phyloP scores from a whole-genome alignment of 2,329 filamentous ascomycete genomes.

The Mycosphaerella arachidis region DNA sequence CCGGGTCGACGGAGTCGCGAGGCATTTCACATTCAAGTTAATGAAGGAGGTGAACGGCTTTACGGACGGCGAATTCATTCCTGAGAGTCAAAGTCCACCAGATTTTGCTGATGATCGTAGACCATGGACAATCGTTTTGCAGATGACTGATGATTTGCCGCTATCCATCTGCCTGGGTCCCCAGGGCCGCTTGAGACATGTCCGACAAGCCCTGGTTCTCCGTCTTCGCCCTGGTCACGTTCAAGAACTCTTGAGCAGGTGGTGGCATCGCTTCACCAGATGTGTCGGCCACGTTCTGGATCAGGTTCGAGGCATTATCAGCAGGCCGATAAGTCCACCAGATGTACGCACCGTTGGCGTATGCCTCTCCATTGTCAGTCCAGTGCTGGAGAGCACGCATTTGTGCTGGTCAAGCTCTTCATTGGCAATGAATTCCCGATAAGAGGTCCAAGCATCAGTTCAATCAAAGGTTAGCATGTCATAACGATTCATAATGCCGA shows the following conservation, averaged over 20 bases:
- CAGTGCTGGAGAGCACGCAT: not conserved
- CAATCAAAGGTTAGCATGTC: conserved; percentile 17
- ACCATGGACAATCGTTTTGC: not conserved
- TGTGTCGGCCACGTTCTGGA: not conserved
- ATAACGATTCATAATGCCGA: conserved; percentile 46
- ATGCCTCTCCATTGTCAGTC: not conserved
- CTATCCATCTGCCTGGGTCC: not conserved
- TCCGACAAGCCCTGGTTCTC: not conserved
- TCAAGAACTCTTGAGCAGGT: not conserved
- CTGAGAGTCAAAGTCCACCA: conserved; percentile 37
- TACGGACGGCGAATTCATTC: conserved; percentile 30
- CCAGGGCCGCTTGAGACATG: not conserved
- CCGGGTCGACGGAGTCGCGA: conserved; percentile 1
- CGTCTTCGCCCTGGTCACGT: not conserved
- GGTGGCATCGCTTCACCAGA: not conserved
- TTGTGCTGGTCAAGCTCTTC: conserved; percentile 7
- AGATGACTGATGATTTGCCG: not conserved
- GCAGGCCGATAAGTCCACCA: conserved; percentile 1
- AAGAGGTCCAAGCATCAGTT: not conserved
- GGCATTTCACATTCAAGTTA: conserved; percentile 25
- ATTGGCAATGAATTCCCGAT: not conserved
- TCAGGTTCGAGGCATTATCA: not conserved
- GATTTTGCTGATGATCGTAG: not conserved
- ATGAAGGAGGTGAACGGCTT: conserved; percentile 25
- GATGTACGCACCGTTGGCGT: not conserved